Conservation (phyloP, 257 asterid genomes). For the Solanum verrucosum region DNA sequence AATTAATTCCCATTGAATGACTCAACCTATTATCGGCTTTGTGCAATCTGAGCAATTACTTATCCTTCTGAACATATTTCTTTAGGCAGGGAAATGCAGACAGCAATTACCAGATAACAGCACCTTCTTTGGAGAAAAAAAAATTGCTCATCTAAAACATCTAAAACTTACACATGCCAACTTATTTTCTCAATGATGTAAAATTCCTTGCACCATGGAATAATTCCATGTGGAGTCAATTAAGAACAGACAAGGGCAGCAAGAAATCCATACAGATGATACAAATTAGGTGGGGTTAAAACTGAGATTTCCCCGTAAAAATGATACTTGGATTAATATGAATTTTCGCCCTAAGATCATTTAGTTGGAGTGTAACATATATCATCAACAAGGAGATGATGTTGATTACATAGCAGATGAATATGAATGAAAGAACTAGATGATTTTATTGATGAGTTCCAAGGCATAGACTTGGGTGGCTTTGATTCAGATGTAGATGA, state of each 20-base stretch:
- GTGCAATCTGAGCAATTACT: not conserved
- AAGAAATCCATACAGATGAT: not conserved
- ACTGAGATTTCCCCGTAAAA: not conserved
- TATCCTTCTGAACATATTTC: not conserved
- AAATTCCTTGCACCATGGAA: not conserved
- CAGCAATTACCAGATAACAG: not conserved
- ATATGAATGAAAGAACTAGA: too few relatives aligned
- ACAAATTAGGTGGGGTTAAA: not conserved
- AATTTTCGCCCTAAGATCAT: not conserved
- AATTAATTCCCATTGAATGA: not conserved
- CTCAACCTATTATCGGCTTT: not conserved
- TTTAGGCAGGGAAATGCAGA: not conserved
- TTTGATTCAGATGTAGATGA: too few relatives aligned
- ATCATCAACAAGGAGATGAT: too few relatives aligned
- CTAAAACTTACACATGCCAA: not conserved
- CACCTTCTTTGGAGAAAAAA: not conserved
- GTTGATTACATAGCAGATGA: too few relatives aligned
- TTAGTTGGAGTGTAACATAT: too few relatives aligned
- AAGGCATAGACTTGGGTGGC: too few relatives aligned
- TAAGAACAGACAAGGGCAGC: not conserved
- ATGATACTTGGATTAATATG: not conserved
- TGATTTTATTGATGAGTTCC: too few relatives aligned
- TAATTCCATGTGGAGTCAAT: not conserved
- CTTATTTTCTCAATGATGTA: not conserved
- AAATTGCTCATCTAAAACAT: not conserved